Base-by-base conservation (phyloP, 352 stramenopile species). In the Thalassiosira sp. region DNA sequence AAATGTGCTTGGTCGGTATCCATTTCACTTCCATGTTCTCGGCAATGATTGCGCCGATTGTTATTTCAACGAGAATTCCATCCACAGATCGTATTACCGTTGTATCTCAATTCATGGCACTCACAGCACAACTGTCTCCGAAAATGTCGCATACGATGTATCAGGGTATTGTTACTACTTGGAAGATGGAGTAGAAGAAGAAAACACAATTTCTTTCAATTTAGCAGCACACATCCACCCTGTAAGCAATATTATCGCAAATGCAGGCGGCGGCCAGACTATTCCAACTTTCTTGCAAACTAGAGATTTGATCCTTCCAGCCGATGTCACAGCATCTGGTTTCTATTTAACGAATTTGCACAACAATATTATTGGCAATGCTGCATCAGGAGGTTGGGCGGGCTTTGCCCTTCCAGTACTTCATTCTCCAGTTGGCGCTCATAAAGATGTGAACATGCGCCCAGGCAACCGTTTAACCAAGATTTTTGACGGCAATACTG, bases 331-430 rank as follows among this genome's bases (percentile, higher is more conserved):
- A 13, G 84, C 84, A 8, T 73, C 58, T 58, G 72, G 57, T 20
- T 90, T 85, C 35, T 90, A 90, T 56, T 76, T 90, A n/a, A 82
- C 84, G 27, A 87, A 87, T 53, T 22, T 78, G 5, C 63, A 80
- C 61, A 89, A 90, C 56, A 2, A 72, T 28, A 70, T 86, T 31
- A 71, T 84, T 56, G 81, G 81, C 10, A 90, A 90, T 71, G 79
- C 66, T 33, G 84, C 84, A 16, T 63, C 31, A 11, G 84, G 84
- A 31, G 84, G 84, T 15, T 90, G 79, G 69, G 54, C 81, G 15
- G 84, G 84, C 5, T 88, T 86, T 51, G 60, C 68, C 13, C 69
- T 89, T 48, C 71, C 75, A 1, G 54, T 64, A 28, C 66, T 90
- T 35, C 54, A 57, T 45, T 53, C 35, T 20, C 68, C 78, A 33